Percentiles rank a stretch among this genome's conserved stretches.
phyloP scores from a whole-genome alignment of 169 alveolate genomes.

The Eimeria tenella region DNA sequence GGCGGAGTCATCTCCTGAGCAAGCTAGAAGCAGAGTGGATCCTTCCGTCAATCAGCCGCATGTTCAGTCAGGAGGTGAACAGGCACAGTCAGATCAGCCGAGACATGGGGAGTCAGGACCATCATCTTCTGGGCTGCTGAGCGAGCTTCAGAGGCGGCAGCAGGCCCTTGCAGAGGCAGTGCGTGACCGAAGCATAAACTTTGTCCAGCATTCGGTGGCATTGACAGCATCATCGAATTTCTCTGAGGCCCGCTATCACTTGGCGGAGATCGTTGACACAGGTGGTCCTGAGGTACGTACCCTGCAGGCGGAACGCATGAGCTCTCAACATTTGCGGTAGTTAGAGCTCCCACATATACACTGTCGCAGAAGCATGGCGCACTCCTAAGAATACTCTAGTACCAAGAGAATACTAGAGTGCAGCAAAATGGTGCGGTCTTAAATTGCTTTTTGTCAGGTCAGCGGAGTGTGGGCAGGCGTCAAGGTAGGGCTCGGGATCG shows the following conservation, averaged over 20 bases:
- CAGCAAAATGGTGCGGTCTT: not conserved
- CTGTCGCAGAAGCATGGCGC: too few relatives aligned
- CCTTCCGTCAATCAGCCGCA: not conserved
- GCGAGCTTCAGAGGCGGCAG: slow-evolving; percentile 55
- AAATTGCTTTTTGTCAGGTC: slow-evolving; percentile 40
- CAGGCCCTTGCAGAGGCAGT: slow-evolving; percentile 56
- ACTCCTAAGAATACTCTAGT: too few relatives aligned
- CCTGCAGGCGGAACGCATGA: not conserved
- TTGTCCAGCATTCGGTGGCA: slow-evolving; percentile 62
- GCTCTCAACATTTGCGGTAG: too few relatives aligned
- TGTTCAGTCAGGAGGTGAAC: not conserved
- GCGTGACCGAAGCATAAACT: slow-evolving; percentile 51
- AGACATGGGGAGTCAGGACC: not conserved
- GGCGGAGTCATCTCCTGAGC: not conserved
- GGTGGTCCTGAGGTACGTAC: slow-evolving; percentile 63
- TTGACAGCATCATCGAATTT: slow-evolving; percentile 17
- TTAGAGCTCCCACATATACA: too few relatives aligned
- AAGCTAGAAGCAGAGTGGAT: not conserved
- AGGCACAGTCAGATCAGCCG: not conserved
- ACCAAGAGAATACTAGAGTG: not conserved
- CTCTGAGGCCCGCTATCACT: slow-evolving; percentile 66
- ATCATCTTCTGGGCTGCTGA: not conserved
- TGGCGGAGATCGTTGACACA: slow-evolving; percentile 63
- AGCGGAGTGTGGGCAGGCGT: slow-evolving; percentile 78
- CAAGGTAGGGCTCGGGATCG: slow-evolving; percentile 73